Percentiles rank a stretch among this genome's conserved stretches.
Conservation (phyloP, 805 yeast species). For the Debaryomyces tyrocola region DNA sequence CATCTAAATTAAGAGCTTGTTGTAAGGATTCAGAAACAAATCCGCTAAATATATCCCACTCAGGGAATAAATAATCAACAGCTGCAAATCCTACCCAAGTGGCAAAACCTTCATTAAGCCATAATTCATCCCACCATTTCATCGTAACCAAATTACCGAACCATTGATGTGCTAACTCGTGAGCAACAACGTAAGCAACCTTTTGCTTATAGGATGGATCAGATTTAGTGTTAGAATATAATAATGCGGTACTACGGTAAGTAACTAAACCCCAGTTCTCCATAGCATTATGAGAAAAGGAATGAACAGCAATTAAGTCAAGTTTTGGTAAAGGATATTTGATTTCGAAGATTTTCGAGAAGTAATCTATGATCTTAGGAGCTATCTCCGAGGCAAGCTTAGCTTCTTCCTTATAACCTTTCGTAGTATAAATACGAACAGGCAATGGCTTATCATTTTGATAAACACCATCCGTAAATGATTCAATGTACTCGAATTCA, state of each 20-base stretch:
- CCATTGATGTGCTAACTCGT: slow-evolving; percentile 91
- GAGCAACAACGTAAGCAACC: slow-evolving; percentile 80
- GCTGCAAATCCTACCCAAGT: slow-evolving; percentile 80
- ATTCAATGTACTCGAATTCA: slow-evolving; percentile 53
- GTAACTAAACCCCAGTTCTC: slow-evolving; percentile 85
- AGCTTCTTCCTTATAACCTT: slow-evolving; percentile 49
- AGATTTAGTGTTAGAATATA: slow-evolving; percentile 46
- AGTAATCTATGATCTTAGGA: slow-evolving; percentile 50
- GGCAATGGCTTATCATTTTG: slow-evolving; percentile 42
- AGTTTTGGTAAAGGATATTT: slow-evolving; percentile 77
- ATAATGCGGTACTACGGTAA: slow-evolving; percentile 56
- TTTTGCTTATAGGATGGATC: slow-evolving; percentile 59
- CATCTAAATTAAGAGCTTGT: slow-evolving; percentile 53
- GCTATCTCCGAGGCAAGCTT: slow-evolving; percentile 48
- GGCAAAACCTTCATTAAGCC: slow-evolving; percentile 91
- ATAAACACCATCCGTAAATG: slow-evolving; percentile 39
- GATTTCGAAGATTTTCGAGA: slow-evolving; percentile 48
- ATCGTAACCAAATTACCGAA: slow-evolving; percentile 86
- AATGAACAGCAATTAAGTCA: slow-evolving; percentile 77
- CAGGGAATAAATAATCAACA: slow-evolving; percentile 69
- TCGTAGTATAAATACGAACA: slow-evolving; percentile 53
- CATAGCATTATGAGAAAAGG: slow-evolving; percentile 85
- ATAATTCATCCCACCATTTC: slow-evolving; percentile 93
- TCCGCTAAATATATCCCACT: slow-evolving; percentile 72
- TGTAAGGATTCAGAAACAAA: slow-evolving; percentile 54